Evolutionary conservation across 306 rosid species (phyloP), one percentile per base, ranked within the genome.

Genomic region (Dalbergia cochinchinensis): DNA sequence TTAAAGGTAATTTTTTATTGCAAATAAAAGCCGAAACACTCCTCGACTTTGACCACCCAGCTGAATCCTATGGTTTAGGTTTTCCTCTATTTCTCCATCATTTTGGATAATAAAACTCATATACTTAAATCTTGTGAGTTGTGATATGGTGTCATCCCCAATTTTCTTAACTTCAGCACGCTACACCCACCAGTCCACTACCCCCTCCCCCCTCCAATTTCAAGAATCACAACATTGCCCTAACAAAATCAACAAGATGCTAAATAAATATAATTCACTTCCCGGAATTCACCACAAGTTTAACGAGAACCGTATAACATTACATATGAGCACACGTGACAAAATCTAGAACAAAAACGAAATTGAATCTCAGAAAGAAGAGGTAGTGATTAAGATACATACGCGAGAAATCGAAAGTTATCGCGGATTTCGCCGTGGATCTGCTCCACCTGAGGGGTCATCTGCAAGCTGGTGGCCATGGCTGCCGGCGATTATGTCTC

Each of bases 381-480:
- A 70, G 54, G 31, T 5, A 0, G 33, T 34, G 20, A 31, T 22
- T 33, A 64, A 57, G 42, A 59, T 14, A 79, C 92, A 71, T 85
- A 89, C 94, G 95, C 82, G 16, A 92, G 95, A 53, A 91, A 88
- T 53, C 94, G 96, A 61, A 89, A 86, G 74, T 83, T 80, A 74
- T 92, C 97, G 53, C 83, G 88, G 78, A 92, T 92, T 90, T 92
- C 92, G 13, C 96, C 92, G 51, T 87, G 92, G 94, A 89, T 92
- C 94, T 90, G 96, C 91, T 92, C 97, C 87, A 92, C 78, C 86
- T 89, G 93, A 78, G 96, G 88, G 62, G 76, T 82, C 97, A 90
- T 92, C 69, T 83, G 90, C 86, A 90, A 87, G 88, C 72, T 82
- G 79, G 76, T 73, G 57, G 94, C 87, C 94, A 90, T 89, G 67